A percentile compares a stretch with the other conserved stretches of the same genome.
Conservation (phyloP, 768 basidiomycete species). For the Leccinum subgranulosum region DNA sequence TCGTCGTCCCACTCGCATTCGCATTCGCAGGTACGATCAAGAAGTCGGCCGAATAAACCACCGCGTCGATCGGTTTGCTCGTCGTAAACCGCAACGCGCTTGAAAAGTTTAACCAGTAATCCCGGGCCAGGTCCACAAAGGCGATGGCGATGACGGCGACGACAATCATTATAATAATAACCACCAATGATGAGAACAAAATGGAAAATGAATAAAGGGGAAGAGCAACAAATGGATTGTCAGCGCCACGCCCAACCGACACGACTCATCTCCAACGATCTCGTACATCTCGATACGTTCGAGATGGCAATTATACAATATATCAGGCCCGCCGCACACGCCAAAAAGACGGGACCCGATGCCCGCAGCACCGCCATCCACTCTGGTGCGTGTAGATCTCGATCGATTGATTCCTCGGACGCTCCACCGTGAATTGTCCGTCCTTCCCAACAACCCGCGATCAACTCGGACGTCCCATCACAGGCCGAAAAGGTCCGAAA, state of each 20-base stretch:
- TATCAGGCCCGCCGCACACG: background rate
- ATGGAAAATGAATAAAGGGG: background rate
- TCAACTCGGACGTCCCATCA: constrained; percentile 1
- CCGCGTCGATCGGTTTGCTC: constrained; percentile 19
- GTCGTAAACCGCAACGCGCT: constrained; percentile 35
- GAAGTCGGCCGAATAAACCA: constrained; percentile 54
- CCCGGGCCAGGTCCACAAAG: background rate
- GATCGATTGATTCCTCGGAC: constrained; percentile 16
- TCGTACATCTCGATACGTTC: constrained; percentile 2
- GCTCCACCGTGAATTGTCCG: background rate
- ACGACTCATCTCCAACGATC: constrained; percentile 1
- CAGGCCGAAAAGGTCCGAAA: background rate
- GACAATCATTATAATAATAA: background rate
- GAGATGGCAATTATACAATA: background rate
- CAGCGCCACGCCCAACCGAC: background rate
- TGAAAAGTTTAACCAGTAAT: background rate
- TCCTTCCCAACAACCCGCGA: constrained; percentile 7
- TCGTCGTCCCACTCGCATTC: constrained; percentile 8
- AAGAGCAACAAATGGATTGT: background rate
- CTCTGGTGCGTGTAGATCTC: constrained; percentile 10
- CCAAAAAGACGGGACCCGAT: background rate
- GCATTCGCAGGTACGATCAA: constrained; percentile 31
- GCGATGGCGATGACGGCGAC: background rate
- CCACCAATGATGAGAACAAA: background rate
- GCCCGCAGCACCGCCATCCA: constrained; percentile 12